Percentiles rank a stretch among this genome's conserved stretches.
These are phyloP conservation scores for Fusarium sp. DNA, from an alignment of 2,329 filamentous ascomycete genomes.

Conservation along the genomic window DNA sequence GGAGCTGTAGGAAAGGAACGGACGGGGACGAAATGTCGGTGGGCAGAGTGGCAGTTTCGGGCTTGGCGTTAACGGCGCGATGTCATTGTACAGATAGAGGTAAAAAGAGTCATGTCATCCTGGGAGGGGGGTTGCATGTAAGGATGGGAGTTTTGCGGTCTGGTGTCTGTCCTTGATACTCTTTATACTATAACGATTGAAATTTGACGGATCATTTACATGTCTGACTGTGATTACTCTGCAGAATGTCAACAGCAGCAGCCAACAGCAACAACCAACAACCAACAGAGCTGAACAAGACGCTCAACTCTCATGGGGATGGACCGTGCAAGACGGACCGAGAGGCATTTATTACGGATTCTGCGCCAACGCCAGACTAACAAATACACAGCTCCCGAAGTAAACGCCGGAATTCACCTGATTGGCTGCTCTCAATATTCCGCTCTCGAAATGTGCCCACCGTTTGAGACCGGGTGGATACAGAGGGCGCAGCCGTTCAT, in stretches of 20 bases:
- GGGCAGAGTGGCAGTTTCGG: constrained; percentile 5
- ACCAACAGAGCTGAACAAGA: background rate
- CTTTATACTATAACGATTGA: background rate
- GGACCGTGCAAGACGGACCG: constrained; percentile 32
- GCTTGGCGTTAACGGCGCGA: constrained; percentile 36
- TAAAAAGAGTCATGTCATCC: constrained; percentile 26
- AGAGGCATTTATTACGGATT: constrained; percentile 39
- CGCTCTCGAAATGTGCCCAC: constrained; percentile 7
- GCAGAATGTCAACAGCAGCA: background rate
- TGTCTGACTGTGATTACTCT: background rate
- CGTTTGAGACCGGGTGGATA: constrained; percentile 21
- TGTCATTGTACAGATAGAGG: constrained; percentile 26
- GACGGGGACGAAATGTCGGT: constrained; percentile 29
- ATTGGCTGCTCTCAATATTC: constrained; percentile 27
- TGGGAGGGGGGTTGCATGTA: background rate
- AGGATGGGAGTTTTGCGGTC: constrained; percentile 17
- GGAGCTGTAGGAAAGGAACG: constrained; percentile 46
- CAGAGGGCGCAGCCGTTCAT: constrained; percentile 1
- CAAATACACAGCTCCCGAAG: constrained; percentile 34
- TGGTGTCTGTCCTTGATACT: background rate
- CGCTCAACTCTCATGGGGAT: background rate
- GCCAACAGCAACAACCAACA: background rate
- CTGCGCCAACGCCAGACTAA: constrained; percentile 30
- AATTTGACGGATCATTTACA: background rate
- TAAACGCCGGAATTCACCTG: constrained; percentile 45